A percentile compares a stretch with the other conserved stretches of the same genome.
phyloP scores from a whole-genome alignment of 2,329 filamentous ascomycete species.

The Cercospora zeae-maydis region DNA sequence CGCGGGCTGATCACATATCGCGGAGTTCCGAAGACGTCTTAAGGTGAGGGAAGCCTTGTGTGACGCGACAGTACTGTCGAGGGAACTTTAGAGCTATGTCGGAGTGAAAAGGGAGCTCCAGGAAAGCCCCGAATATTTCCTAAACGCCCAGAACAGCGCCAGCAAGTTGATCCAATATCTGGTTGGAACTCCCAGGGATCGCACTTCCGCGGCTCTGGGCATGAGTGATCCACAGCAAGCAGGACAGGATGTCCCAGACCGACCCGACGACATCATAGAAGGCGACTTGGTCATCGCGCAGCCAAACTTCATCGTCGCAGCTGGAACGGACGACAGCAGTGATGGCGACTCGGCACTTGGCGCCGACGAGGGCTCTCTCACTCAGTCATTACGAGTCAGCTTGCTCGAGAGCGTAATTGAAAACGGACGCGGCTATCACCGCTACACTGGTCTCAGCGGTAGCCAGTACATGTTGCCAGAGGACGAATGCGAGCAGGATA shows the following conservation, averaged over 20 bases:
- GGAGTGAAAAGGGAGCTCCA: not conserved
- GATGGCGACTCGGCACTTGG: slow-evolving; percentile 10
- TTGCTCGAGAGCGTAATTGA: slow-evolving; percentile 9
- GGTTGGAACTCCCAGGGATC: not conserved
- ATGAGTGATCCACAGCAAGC: not conserved
- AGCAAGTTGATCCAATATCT: not conserved
- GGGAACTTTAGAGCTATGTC: not conserved
- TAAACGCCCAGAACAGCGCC: not conserved
- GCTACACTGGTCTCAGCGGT: slow-evolving; percentile 28
- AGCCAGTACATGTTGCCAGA: slow-evolving; percentile 31
- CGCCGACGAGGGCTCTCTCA: not conserved
- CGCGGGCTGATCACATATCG: not conserved
- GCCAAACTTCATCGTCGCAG: slow-evolving; percentile 3
- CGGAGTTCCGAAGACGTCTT: not conserved
- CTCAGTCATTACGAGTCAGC: slow-evolving; percentile 3
- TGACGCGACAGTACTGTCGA: not conserved
- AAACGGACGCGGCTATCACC: slow-evolving; percentile 17
- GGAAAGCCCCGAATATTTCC: not conserved
- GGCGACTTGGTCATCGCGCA: not conserved
- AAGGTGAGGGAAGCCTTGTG: not conserved
- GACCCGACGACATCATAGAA: not conserved
- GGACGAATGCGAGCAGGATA: slow-evolving; percentile 30
- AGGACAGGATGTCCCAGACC: not conserved
- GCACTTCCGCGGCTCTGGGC: not conserved
- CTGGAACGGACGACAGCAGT: slow-evolving; percentile 2